Base-by-base conservation (phyloP, 2,329 filamentous ascomycete species). In the Metarhizium brunneum region DNA sequence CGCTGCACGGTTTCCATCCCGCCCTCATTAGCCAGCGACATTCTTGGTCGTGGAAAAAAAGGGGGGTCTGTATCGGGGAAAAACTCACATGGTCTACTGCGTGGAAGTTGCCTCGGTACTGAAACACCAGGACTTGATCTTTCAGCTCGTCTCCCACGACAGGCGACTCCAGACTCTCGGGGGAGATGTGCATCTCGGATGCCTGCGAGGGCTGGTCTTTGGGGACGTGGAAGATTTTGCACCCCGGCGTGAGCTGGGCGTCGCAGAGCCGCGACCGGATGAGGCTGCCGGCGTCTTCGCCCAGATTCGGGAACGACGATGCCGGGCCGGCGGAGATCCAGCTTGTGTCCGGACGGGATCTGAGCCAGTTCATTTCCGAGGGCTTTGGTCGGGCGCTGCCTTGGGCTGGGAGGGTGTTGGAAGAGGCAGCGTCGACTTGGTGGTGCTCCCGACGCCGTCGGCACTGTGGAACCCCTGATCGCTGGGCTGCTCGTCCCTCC, bases 121-220 rank as follows among this genome's bases (percentile, higher is more conserved):
- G 76, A 59, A 87, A 88, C 0, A 88, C 76, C 18, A 88, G 72
- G 0, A 88, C 81, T 62, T 88, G 84, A 55, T 86, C 75, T 49
- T 73, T 75, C 55, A 84, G 55, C 2, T 73, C 69, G 16, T 53
- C 53, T 6, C 53, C 53, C 4, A 45, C 29, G 35, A 25, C 48
- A 29, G 45, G 36, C 6, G 47, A 50, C 42, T 53, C 50, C 13
- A 30, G 4, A 32, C 48, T 30, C 25, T 3, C 68, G 66, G 2
- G 63, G 68, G 8, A 64, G 55, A 4, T 61, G 63, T 11, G 68
- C 57, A 0, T 64, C 67, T 7, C 53, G 32, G 74, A 70, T 0
- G 66, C 65, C 3, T 74, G 57, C 0, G 69, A 58, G 3, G 77
- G 63, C 55, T 73, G 74, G 0, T 67, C 66, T 47, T 69, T 69